A percentile compares a stretch with the other conserved stretches of the same genome.
Conservation (phyloP, 495 filamentous ascomycete species). For the Penicillium coffeae region DNA sequence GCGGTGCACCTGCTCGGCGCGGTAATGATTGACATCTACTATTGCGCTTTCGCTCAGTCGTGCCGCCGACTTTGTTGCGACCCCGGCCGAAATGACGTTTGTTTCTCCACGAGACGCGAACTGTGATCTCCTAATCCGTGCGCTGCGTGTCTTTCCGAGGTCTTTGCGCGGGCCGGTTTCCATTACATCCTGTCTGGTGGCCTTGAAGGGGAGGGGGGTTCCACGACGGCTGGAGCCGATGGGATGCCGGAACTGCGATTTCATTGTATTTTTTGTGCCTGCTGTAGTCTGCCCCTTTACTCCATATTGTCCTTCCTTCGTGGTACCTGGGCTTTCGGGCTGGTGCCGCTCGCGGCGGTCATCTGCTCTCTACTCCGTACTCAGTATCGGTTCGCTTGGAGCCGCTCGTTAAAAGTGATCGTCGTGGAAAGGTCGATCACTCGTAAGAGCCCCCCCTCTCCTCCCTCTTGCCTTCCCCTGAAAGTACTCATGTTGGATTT, state of each 20-base stretch:
- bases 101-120: background rate
- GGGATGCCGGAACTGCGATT: too few species aligned
- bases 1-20: conserved; percentile 12
- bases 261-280: too few species aligned
- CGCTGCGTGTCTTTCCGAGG: background rate
- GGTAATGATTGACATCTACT: conserved; percentile 9
- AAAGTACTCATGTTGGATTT: background rate
- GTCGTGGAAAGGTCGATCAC: background rate
- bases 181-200: too few species aligned
- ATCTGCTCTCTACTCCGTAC: too few species aligned
- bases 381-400: background rate
- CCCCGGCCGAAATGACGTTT: conserved; percentile 17
- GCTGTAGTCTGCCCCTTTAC: too few species aligned
- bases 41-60: conserved; percentile 6
- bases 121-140: background rate
- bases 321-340: too few species aligned
- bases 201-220: background rate
- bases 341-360: too few species aligned
- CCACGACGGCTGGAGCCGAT: background rate
- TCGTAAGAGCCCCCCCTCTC: background rate
- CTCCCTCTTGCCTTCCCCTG: background rate
- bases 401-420: background rate
- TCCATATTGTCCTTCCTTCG: too few species aligned
- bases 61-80: conserved; percentile 4
- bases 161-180: background rate